These are phyloP conservation scores for Lathyrus sativus DNA, from an alignment of 306 rosid genomes.

Conservation along the genomic window DNA sequence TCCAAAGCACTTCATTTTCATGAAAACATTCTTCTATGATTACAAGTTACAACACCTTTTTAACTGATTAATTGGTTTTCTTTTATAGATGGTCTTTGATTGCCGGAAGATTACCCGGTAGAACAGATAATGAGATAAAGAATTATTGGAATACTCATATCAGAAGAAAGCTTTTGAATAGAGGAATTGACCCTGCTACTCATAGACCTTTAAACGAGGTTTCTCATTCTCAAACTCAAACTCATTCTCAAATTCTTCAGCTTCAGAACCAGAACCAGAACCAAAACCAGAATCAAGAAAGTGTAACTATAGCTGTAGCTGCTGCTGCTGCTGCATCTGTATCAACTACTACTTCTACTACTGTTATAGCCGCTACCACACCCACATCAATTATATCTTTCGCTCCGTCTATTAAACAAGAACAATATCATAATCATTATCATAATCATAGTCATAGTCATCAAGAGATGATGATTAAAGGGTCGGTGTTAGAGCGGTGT, in stretches of 20 bases:
- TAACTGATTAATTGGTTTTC: not conserved
- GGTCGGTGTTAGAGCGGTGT: conserved; percentile 45
- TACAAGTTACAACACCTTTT: not conserved
- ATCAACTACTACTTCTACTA: conserved; percentile 2
- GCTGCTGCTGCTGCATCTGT: conserved; percentile 29
- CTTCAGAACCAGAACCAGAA: not conserved
- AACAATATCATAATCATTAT: conserved; percentile 35
- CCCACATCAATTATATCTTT: conserved; percentile 63
- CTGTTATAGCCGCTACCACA: not conserved
- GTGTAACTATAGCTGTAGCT: conserved; percentile 4
- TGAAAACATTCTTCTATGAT: not conserved
- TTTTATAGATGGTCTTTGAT: conserved; percentile 81
- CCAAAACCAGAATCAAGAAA: conserved; percentile 35
- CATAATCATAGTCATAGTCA: not conserved
- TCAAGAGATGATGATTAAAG: conserved; percentile 40
- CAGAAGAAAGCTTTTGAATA: conserved; percentile 86
- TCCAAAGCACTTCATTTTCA: not conserved
- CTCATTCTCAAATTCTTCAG: not conserved
- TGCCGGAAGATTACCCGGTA: conserved; percentile 89
- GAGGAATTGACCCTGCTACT: conserved; percentile 94
- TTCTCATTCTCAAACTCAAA: conserved; percentile 24
- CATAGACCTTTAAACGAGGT: conserved; percentile 68
- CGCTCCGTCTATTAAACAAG: conserved; percentile 59
- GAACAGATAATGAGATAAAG: conserved; percentile 98
- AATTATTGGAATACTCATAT: conserved; percentile 98